Evolutionary conservation across 2,329 filamentous ascomycete genomes (phyloP).

Genomic region (Phialemoniopsis sp.): DNA sequence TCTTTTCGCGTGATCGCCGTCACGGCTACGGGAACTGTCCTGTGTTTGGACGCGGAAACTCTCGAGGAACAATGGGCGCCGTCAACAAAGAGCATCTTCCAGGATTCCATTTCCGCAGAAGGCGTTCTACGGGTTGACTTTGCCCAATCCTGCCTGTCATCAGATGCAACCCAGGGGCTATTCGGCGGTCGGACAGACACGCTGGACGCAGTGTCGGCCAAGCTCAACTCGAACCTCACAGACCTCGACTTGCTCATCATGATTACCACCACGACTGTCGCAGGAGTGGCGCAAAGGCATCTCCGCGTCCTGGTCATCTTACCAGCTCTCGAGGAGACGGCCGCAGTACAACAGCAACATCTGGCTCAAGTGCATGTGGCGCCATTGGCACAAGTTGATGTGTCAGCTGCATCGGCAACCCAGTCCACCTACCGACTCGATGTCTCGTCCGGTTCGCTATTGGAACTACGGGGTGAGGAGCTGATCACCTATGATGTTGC

Average conservation of each 20-base stretch:
- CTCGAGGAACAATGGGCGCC: slow-evolving; percentile 43
- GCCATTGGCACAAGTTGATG: background rate
- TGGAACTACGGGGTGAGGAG: slow-evolving; percentile 49
- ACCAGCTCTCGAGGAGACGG: background rate
- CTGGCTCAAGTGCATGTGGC: slow-evolving; percentile 5
- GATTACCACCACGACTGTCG: slow-evolving; percentile 33
- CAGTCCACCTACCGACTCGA: slow-evolving; percentile 50
- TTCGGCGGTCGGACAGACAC: slow-evolving; percentile 52
- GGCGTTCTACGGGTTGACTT: slow-evolving; percentile 41
- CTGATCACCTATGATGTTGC: slow-evolving; percentile 63
- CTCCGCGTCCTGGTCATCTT: slow-evolving; percentile 26
- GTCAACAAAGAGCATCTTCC: slow-evolving; percentile 34
- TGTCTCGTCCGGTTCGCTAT: slow-evolving; percentile 57
- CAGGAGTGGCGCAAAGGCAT: slow-evolving; percentile 17
- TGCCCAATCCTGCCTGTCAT: slow-evolving; percentile 37
- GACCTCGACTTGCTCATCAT: slow-evolving; percentile 51
- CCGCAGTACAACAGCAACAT: slow-evolving; percentile 6
- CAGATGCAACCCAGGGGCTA: slow-evolving; percentile 48
- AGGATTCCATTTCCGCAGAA: slow-evolving; percentile 30
- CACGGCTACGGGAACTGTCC: slow-evolving; percentile 55
- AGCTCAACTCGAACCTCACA: slow-evolving; percentile 34
- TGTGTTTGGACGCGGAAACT: slow-evolving; percentile 55
- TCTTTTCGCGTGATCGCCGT: slow-evolving; percentile 47
- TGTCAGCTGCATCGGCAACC: no score
- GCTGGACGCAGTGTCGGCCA: slow-evolving; percentile 44